phyloP scores from a whole-genome alignment of 2,329 filamentous ascomycete genomes.

The Diplodia intermedia region DNA sequence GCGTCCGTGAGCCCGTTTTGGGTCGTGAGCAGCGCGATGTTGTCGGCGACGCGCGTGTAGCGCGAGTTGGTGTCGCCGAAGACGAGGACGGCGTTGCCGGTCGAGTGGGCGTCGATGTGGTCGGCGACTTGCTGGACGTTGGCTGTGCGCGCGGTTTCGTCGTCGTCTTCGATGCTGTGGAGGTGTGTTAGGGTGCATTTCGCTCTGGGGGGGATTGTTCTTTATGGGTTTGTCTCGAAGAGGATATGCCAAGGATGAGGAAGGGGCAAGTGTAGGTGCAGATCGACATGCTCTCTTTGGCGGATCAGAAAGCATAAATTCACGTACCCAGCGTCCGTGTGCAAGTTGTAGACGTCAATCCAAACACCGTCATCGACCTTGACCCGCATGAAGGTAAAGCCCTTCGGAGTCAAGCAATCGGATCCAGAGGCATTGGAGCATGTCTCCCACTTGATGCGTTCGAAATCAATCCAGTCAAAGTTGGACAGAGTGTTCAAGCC shows the following conservation, averaged over 20 bases:
- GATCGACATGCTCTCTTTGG: too few species aligned
- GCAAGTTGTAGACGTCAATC: slow-evolving; percentile 70
- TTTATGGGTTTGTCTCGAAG: not conserved
- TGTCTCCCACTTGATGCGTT: slow-evolving; percentile 64
- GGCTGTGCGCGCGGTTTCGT: slow-evolving; percentile 62
- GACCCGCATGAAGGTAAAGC: slow-evolving; percentile 71
- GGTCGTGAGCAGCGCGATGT: slow-evolving; percentile 58
- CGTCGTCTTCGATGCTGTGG: slow-evolving; percentile 54
- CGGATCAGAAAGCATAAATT: not conserved
- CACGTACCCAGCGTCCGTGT: slow-evolving; percentile 66
- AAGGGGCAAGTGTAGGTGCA: too few species aligned
- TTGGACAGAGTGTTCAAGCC: slow-evolving; percentile 70
- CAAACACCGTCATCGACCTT: slow-evolving; percentile 61
- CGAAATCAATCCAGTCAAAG: slow-evolving; percentile 63
- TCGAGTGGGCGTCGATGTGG: slow-evolving; percentile 63
- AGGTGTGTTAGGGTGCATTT: not conserved
- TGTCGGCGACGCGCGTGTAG: slow-evolving; percentile 65
- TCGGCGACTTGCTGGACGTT: slow-evolving; percentile 66
- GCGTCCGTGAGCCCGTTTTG: slow-evolving; percentile 63
- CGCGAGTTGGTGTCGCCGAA: slow-evolving; percentile 71
- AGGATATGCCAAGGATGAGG: too few species aligned
- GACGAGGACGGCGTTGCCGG: slow-evolving; percentile 67
- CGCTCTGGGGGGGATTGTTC: not conserved
- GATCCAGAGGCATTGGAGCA: slow-evolving; percentile 61
- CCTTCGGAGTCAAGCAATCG: slow-evolving; percentile 73